Conservation (phyloP, 306 rosid species). For the Inga leiocalycina region DNA sequence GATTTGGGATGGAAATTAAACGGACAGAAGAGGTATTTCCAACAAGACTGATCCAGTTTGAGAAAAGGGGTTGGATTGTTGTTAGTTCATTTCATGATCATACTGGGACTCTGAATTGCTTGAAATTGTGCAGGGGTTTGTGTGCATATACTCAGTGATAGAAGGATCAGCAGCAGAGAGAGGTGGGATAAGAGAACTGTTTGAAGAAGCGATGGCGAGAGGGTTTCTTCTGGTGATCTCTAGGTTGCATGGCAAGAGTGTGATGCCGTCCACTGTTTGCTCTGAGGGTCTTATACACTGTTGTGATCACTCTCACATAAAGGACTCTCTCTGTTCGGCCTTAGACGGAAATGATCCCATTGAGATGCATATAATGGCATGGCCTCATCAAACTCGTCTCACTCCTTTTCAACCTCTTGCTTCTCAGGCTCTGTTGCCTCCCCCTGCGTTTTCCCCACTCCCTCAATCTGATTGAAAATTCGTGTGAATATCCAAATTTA, state of each 20-base stretch:
- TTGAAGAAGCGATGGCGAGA: constrained; percentile 31
- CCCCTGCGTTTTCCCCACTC: not conserved
- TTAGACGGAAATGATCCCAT: not conserved
- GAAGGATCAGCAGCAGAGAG: constrained; percentile 33
- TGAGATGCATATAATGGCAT: not conserved
- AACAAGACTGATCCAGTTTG: not conserved
- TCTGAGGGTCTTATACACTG: not conserved
- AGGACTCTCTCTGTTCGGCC: not conserved
- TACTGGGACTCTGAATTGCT: not conserved
- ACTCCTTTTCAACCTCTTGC: not conserved
- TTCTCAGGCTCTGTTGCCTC: not conserved
- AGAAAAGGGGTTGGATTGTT: not conserved
- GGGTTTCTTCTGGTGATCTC: constrained; percentile 42
- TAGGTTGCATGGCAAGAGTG: constrained; percentile 20
- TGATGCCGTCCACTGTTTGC: not conserved
- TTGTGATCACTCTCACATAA: not conserved
- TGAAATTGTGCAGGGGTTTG: constrained; percentile 23
- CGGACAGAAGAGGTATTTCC: constrained; percentile 55
- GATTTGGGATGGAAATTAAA: constrained; percentile 73
- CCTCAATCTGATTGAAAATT: not conserved
- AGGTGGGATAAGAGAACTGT: constrained; percentile 33
- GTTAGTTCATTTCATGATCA: not conserved
- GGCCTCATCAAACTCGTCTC: not conserved
- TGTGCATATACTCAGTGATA: constrained; percentile 45
- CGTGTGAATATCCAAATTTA: too few relatives aligned